Evolutionary conservation across 192 early-diverging fungal genomes (phyloP).

Genomic region (Coemansia reversa): DNA sequence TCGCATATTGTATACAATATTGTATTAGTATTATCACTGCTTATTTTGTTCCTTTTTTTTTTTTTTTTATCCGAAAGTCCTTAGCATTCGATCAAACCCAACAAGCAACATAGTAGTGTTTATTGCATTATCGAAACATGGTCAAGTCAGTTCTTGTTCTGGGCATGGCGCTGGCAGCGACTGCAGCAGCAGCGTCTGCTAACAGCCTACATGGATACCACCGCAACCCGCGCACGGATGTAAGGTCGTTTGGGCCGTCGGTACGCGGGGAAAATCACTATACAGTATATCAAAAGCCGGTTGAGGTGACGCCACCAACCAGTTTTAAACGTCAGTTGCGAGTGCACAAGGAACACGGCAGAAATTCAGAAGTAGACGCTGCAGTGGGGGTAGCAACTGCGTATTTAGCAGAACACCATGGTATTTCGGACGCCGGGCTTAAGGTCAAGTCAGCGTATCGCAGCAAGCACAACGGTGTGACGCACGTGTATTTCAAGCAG

Average conservation of each 20-base stretch:
- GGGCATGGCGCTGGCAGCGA: conserved; percentile 35
- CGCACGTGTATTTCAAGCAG: conserved; percentile 68
- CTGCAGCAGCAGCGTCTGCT: conserved; percentile 23
- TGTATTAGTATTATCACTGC: no score
- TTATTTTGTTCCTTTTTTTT: no score
- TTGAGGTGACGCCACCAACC: conserved; percentile 18
- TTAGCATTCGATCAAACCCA: background rate
- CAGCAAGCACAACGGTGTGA: conserved; percentile 56
- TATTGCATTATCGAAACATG: conserved; percentile 16
- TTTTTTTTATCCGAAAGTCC: no score
- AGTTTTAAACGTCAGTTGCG: conserved; percentile 28
- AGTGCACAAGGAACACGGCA: conserved; percentile 13
- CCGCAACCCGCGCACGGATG: conserved; percentile 32
- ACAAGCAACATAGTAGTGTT: background rate
- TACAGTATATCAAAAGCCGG: conserved; percentile 32
- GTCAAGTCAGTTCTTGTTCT: conserved; percentile 46
- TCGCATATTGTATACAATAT: no score
- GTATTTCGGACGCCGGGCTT: conserved; percentile 27
- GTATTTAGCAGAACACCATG: conserved; percentile 32
- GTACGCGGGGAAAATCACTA: conserved; percentile 28
- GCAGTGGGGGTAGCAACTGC: conserved; percentile 33
- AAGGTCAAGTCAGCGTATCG: conserved; percentile 42
- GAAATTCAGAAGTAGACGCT: conserved; percentile 26
- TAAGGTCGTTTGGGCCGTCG: conserved; percentile 42
- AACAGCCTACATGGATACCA: conserved; percentile 48